Conservation (phyloP, 371 early-diverging fungal genomes). For the Synchytrium microbalum region DNA sequence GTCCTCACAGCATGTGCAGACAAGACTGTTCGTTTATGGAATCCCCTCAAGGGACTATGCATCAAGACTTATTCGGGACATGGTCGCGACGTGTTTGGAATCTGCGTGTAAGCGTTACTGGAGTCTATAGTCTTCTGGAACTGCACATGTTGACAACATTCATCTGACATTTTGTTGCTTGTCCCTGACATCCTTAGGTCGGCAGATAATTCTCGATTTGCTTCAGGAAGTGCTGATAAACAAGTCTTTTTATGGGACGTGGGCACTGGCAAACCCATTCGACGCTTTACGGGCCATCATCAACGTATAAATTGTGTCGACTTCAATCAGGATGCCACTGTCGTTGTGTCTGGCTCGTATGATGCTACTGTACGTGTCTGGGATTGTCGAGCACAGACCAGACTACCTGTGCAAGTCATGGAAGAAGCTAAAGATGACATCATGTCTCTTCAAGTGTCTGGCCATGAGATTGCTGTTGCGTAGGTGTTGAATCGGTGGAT, state of each 20-base stretch:
- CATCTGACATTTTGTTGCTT: not conserved
- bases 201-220: conserved; percentile 66
- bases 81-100: conserved; percentile 74
- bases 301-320: conserved; percentile 79
- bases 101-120: conserved; percentile 53
- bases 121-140: conserved; percentile 7
- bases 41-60: conserved; percentile 54
- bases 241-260: conserved; percentile 84
- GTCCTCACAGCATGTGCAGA: conserved; percentile 73
- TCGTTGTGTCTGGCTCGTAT: conserved; percentile 78
- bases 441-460: conserved; percentile 61
- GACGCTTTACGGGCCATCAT: conserved; percentile 71
- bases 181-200: not conserved
- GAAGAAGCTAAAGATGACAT: conserved; percentile 84
- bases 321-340: conserved; percentile 70
- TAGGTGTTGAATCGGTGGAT: conserved; percentile 29
- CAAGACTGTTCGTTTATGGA: conserved; percentile 72
- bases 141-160: not conserved
- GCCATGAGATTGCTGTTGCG: conserved; percentile 69
- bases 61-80: conserved; percentile 80
- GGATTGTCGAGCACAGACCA: conserved; percentile 70
- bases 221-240: conserved; percentile 76
- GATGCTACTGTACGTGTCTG: conserved; percentile 85
- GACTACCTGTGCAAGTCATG: conserved; percentile 74
- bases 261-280: conserved; percentile 56